Base-by-base conservation (phyloP, 805 yeast species). In the Isabelozyma pseudorhagii region DNA sequence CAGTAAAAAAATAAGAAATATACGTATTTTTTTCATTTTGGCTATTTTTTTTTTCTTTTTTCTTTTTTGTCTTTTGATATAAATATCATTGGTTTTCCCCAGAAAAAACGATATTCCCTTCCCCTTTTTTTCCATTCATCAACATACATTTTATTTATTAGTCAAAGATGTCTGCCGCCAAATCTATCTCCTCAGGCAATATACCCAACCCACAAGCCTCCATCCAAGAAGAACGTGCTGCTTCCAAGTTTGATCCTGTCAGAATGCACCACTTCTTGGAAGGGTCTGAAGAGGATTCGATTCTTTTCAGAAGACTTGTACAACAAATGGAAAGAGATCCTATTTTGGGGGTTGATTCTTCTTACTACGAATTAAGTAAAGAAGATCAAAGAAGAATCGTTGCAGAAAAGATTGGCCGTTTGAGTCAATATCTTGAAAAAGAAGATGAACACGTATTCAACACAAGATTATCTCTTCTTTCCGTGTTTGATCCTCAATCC, bases 401-500 rank as follows among this genome's bases (percentile, higher is more conserved):
- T 1, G 88, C 84, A 7, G 58, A 65, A 38, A 85, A 83, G 63
- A 85, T 87, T 53, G 80, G 77, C 48, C 75, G 89, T 54, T 63
- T 87, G 58, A 70, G 89, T 5, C 68, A 74, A 38, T 87, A 84
- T 63, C 76, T 85, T 66, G 93, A 80, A 71, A 70, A 46, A 54
- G 74, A 66, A 64, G 54, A 67, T 31, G 67, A 68, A 46, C 73
- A 74, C 25, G 69, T 65, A 39, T 84, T 85, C 63, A 81, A 80
- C 63, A 77, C 80, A 57, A 73, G 92, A 60, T 69, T 85, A 52
- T 77, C 83, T 31, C 55, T 84, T 49, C 66, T 85, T 29, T 82
- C 83, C 14, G 73, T 84, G 42, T 77, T 84, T 53, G 97, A 93
- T 66, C 96, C 96, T 14, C 85, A 84, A 57, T 72, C 87, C 42